Percentiles rank a stretch among this genome's conserved stretches.
These are phyloP conservation scores for Russula compacta DNA, from an alignment of 768 basidiomycete genomes.

Conservation along the genomic window DNA sequence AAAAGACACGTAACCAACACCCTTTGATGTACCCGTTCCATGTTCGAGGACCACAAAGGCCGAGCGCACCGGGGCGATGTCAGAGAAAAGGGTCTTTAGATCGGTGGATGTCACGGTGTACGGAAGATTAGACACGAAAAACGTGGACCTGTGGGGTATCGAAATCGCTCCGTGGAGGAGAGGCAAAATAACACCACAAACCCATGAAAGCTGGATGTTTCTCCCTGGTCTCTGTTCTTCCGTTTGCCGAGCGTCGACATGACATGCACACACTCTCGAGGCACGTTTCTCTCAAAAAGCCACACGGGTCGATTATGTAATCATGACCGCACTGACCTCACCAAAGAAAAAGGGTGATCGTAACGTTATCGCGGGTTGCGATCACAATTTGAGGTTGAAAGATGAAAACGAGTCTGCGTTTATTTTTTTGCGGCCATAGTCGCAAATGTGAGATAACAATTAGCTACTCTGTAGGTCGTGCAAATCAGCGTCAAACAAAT, in stretches of 20 bases:
- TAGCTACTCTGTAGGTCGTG: too few relatives aligned
- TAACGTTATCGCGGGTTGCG: too few relatives aligned
- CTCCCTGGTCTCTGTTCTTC: slow-evolving; percentile 33
- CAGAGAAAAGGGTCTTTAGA: slow-evolving; percentile 87
- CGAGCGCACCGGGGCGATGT: slow-evolving; percentile 87
- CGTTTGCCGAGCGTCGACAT: slow-evolving; percentile 34
- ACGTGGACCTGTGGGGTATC: slow-evolving; percentile 51
- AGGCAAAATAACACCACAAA: slow-evolving; percentile 16
- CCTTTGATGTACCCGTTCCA: slow-evolving; percentile 71
- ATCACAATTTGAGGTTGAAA: too few relatives aligned
- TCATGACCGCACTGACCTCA: too few relatives aligned
- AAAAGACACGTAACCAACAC: slow-evolving; percentile 95
- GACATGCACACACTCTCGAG: too few relatives aligned
- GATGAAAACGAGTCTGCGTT: too few relatives aligned
- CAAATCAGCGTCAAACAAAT: too few relatives aligned
- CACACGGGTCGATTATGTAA: neutral
- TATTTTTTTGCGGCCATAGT: too few relatives aligned
- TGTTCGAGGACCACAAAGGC: slow-evolving; percentile 88
- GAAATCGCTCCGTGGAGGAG: neutral
- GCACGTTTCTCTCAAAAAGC: neutral
- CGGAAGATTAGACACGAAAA: slow-evolving; percentile 91
- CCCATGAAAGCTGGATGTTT: slow-evolving; percentile 27
- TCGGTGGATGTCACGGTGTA: slow-evolving; percentile 86
- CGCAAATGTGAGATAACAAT: too few relatives aligned
- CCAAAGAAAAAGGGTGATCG: too few relatives aligned